phyloP scores from a whole-genome alignment of 2,329 filamentous ascomycete genomes.

The Thyridium curvatum region DNA sequence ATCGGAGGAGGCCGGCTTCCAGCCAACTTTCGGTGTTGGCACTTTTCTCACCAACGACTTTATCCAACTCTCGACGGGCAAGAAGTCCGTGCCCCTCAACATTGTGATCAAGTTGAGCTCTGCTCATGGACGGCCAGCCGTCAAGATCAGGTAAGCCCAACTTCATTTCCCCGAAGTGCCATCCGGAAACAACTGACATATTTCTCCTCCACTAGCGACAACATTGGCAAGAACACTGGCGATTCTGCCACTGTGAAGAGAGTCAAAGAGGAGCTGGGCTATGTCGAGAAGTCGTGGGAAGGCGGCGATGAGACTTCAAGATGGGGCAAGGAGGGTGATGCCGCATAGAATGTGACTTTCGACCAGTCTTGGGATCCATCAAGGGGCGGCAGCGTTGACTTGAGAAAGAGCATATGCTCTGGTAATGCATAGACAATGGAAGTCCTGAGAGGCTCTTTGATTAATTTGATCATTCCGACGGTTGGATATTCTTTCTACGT shows the following conservation, averaged over 20 bases:
- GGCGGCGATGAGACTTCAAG: slow-evolving; percentile 77
- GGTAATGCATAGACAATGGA: no score
- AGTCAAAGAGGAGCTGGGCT: slow-evolving; percentile 82
- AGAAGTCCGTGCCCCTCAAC: slow-evolving; percentile 86
- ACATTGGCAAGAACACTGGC: slow-evolving; percentile 90
- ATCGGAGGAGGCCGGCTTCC: slow-evolving; percentile 74
- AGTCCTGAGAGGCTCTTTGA: no score
- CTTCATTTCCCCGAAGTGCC: background rate
- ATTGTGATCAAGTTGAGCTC: slow-evolving; percentile 97
- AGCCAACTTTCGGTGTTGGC: slow-evolving; percentile 86
- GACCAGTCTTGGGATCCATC: no score
- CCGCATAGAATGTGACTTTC: background rate
- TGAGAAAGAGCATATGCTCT: no score
- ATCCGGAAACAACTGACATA: slow-evolving; percentile 10
- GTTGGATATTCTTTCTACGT: no score
- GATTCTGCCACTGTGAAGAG: slow-evolving; percentile 70
- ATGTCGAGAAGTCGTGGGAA: slow-evolving; percentile 77
- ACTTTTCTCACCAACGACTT: slow-evolving; percentile 98
- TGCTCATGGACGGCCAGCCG: slow-evolving; percentile 70
- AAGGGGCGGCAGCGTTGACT: no score
- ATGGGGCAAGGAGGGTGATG: slow-evolving; percentile 58
- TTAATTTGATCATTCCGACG: no score
- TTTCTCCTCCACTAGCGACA: slow-evolving; percentile 46
- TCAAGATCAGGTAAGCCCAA: slow-evolving; percentile 68
- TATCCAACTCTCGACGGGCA: slow-evolving; percentile 59